Conservation (phyloP, 176 grass and related monocot genomes). For the Zizania latifolia region DNA sequence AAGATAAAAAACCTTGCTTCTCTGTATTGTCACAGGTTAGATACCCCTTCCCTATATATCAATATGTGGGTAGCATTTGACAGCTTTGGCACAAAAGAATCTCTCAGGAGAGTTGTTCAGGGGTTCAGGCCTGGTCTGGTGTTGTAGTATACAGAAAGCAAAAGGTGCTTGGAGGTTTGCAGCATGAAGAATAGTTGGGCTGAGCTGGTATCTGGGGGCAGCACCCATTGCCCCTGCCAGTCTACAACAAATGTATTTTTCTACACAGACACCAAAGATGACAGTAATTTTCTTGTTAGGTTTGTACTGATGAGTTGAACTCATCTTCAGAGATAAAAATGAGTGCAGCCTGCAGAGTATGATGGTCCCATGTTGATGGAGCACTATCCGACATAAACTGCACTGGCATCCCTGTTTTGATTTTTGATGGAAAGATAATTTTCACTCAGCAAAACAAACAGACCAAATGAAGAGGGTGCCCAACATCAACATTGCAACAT, state of each 20-base stretch:
- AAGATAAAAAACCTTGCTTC: neutral
- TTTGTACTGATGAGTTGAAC: too few species aligned
- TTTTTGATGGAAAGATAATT: neutral
- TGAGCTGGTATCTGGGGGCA: neutral
- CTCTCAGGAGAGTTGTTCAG: neutral
- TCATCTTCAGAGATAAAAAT: neutral
- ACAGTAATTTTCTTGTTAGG: too few species aligned
- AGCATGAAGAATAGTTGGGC: neutral
- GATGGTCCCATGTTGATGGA: neutral
- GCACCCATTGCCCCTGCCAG: neutral
- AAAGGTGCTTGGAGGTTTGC: neutral
- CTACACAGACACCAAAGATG: neutral
- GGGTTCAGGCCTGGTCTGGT: neutral
- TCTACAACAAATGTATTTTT: neutral
- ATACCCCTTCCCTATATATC: too few species aligned
- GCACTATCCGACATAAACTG: neutral
- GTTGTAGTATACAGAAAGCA: neutral
- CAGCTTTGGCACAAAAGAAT: neutral
- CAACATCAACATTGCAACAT: neutral
- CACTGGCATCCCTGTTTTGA: neutral
- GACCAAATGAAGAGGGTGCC: neutral
- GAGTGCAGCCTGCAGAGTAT: neutral
- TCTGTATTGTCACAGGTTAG: too few species aligned
- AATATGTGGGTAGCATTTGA: neutral
- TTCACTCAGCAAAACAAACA: neutral